These are phyloP conservation scores for Annulohypoxylon moriforme DNA, from an alignment of 495 filamentous ascomycete species.

Conservation along the genomic window DNA sequence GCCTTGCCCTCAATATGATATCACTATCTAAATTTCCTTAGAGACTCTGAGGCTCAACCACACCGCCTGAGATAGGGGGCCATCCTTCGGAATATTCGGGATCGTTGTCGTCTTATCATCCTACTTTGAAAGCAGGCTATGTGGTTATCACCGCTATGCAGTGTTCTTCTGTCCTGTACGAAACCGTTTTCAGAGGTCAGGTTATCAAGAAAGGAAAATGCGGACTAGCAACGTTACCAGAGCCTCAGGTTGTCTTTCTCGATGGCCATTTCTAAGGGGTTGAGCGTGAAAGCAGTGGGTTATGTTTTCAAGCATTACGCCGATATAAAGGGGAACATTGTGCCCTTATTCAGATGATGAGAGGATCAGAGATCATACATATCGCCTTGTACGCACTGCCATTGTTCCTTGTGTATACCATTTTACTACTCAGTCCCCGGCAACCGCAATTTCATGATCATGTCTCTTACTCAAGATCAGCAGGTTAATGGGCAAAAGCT, in stretches of 20 bases:
- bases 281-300: background rate
- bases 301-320: background rate
- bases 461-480: background rate
- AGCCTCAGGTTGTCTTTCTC: background rate
- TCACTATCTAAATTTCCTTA: background rate
- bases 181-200: background rate
- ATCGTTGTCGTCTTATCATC: background rate
- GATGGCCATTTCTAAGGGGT: background rate
- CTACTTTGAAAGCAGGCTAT: background rate
- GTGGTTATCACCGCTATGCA: background rate
- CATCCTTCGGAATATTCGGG: background rate
- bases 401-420: background rate
- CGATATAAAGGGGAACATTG: background rate
- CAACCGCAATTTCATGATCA: background rate
- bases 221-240: background rate
- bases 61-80: background rate
- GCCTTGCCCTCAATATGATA: background rate
- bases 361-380: background rate
- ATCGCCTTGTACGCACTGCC: background rate
- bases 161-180: background rate
- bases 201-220: background rate
- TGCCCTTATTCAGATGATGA: background rate
- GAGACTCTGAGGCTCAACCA: background rate
- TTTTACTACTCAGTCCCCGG: background rate
- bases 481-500: background rate